Base-by-base conservation (phyloP, 345 rosid genomes). In the Cochlearia excelsa region DNA sequence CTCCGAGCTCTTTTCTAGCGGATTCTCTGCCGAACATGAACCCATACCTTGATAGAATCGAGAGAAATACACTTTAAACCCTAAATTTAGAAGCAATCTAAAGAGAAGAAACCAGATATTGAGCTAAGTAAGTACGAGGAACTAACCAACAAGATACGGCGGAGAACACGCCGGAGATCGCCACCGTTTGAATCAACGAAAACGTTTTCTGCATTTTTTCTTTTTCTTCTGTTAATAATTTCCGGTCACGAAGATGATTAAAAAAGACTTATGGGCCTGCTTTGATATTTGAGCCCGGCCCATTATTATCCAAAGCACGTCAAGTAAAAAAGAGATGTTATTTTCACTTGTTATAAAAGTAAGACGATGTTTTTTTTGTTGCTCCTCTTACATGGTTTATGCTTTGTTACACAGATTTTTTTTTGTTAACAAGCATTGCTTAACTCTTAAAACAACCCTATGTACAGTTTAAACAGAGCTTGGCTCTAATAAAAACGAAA, bases 11-110 rank as follows among this genome's bases (percentile, higher is more conserved):
- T 70, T 85, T 89, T 47, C 95, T 82, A 57, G 90, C 95, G 4
- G 90, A 85, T 69, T 87, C 95, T 75, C 95, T 79, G 35, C 97
- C 99, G 53, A 87, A 85, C 95, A 84, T 81, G 81, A 93, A 93
- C 26, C 97, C 99, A 54, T 87, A 93, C 95, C 98, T 84, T 67
- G 51, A 58, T 16, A 41, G 1, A 16, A 58, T 11, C 37, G 1
- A 16, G 4, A n/a, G 1, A 39, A 30, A 45, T 16, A n/a, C 54
- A 34, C 46, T 7, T 38, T 51, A 27, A 67, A 57, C 69, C 65
- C 41, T 61, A 33, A 2, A 40, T 30, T 27, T 6, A 30, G 30
- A 30, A 10, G 54, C 38, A 37, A 53, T 3, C 0, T 4, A 45
- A 34, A 57, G 41, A 61, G 23, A 2, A 34, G 46, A 40, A 10